These are phyloP conservation scores for Paraconiothyrium brasiliense DNA, from an alignment of 2,329 filamentous ascomycete species.

Conservation along the genomic window DNA sequence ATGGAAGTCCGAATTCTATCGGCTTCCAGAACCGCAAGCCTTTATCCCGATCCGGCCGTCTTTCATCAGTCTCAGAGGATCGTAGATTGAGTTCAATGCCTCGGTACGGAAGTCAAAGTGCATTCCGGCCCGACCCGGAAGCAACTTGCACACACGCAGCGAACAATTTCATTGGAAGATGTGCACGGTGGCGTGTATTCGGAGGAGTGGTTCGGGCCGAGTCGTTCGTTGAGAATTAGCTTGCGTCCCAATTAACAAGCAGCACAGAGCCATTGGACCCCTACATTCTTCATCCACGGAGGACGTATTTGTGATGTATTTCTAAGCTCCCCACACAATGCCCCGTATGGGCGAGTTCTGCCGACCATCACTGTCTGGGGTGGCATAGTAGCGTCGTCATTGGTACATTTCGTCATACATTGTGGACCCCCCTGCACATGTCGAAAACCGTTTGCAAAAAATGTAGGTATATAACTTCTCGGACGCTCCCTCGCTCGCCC, in stretches of 20 bases:
- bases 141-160: too few relatives aligned
- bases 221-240: background rate
- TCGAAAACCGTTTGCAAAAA: background rate
- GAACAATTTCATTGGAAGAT: too few relatives aligned
- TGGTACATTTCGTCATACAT: constrained; percentile 10
- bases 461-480: background rate
- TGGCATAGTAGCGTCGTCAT: background rate
- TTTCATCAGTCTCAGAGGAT: too few relatives aligned
- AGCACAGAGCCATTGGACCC: background rate
- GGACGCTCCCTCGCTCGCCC: background rate
- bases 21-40: too few relatives aligned
- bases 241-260: background rate
- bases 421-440: background rate
- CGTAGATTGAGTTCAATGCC: too few relatives aligned
- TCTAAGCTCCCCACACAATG: constrained; percentile 3
- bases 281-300: background rate
- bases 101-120: too few relatives aligned
- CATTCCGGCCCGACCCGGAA: too few relatives aligned
- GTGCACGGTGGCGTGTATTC: too few relatives aligned
- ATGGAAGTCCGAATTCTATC: too few relatives aligned
- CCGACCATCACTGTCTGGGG: background rate
- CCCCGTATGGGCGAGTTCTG: constrained; percentile 6
- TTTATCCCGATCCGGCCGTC: too few relatives aligned
- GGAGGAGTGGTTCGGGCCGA: background rate
- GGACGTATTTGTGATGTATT: background rate